phyloP scores from a whole-genome alignment of 2,329 filamentous ascomycete species.

The Nigrospora osmanthi region DNA sequence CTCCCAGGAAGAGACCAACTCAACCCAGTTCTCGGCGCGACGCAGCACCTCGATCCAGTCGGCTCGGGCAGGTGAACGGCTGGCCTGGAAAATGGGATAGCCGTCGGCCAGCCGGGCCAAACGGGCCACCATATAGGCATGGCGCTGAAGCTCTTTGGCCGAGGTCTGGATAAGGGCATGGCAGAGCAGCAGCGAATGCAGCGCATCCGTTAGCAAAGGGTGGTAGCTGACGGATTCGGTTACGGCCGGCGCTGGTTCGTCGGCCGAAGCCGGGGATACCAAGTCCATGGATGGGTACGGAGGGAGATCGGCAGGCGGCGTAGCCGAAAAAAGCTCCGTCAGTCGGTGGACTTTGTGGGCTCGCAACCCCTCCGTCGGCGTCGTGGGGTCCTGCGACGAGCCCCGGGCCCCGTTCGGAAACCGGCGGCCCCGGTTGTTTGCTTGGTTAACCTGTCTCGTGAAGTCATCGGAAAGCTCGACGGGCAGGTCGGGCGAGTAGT shows the following conservation, averaged over 20 bases:
- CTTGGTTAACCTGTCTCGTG: slow-evolving; percentile 47
- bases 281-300: slow-evolving; percentile 49
- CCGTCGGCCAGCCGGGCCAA: slow-evolving; percentile 68
- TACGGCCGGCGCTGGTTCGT: slow-evolving; percentile 24
- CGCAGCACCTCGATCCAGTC: slow-evolving; percentile 76
- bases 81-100: slow-evolving; percentile 71
- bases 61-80: slow-evolving; percentile 61
- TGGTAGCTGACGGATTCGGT: slow-evolving; percentile 69
- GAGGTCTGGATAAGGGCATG: slow-evolving; percentile 77
- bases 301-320: slow-evolving; percentile 59
- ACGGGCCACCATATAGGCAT: slow-evolving; percentile 75
- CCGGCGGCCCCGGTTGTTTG: slow-evolving; percentile 25
- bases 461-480: slow-evolving; percentile 50
- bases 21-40: slow-evolving; percentile 61
- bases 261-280: slow-evolving; percentile 13
- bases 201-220: slow-evolving; percentile 68
- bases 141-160: slow-evolving; percentile 66
- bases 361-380: slow-evolving; percentile 11
- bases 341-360: slow-evolving; percentile 34
- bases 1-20: slow-evolving; percentile 60
- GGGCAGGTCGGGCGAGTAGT: slow-evolving; percentile 69
- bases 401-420: slow-evolving; percentile 26
- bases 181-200: slow-evolving; percentile 70
- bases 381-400: slow-evolving; percentile 32
- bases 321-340: slow-evolving; percentile 62